phyloP scores from a whole-genome alignment of 2,329 filamentous ascomycete genomes.

The Arthroderma sp. region DNA sequence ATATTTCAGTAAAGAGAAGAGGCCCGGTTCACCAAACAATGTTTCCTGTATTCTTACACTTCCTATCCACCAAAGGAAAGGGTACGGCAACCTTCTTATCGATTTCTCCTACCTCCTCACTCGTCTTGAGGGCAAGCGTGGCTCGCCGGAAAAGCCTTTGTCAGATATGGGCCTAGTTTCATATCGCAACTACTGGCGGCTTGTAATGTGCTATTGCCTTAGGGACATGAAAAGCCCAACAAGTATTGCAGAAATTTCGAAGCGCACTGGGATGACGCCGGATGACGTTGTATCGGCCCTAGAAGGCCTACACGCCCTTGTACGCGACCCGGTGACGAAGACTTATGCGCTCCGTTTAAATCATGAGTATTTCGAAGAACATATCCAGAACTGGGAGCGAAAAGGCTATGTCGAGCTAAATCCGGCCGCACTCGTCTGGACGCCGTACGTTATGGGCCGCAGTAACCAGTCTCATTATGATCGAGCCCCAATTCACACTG shows the following conservation, averaged over 20 bases:
- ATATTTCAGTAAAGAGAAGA: slow-evolving; percentile 99
- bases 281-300: slow-evolving; percentile 93
- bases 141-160: slow-evolving; percentile 90
- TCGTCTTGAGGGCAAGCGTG: slow-evolving; percentile 80
- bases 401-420: slow-evolving; percentile 82
- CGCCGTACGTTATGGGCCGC: slow-evolving; percentile 90
- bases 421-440: slow-evolving; percentile 74
- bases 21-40: slow-evolving; percentile 87
- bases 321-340: slow-evolving; percentile 77
- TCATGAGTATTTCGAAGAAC: slow-evolving; percentile 69
- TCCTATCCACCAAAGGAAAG: slow-evolving; percentile 92
- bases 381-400: slow-evolving; percentile 75
- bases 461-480: slow-evolving; percentile 73
- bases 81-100: slow-evolving; percentile 90
- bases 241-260: slow-evolving; percentile 48
- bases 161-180: slow-evolving; percentile 97
- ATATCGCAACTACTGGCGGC: slow-evolving; percentile 93
- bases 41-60: slow-evolving; percentile 94
- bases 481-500: slow-evolving; percentile 68
- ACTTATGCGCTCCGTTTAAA: slow-evolving; percentile 84
- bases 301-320: slow-evolving; percentile 76
- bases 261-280: slow-evolving; percentile 85
- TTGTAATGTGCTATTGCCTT: slow-evolving; percentile 75
- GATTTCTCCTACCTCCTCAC: slow-evolving; percentile 97
- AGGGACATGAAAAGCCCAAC: slow-evolving; percentile 47